A percentile compares a stretch with the other conserved stretches of the same genome.
phyloP scores from a whole-genome alignment of 1,284 basidiomycete genomes.

The Ustilago curta region DNA sequence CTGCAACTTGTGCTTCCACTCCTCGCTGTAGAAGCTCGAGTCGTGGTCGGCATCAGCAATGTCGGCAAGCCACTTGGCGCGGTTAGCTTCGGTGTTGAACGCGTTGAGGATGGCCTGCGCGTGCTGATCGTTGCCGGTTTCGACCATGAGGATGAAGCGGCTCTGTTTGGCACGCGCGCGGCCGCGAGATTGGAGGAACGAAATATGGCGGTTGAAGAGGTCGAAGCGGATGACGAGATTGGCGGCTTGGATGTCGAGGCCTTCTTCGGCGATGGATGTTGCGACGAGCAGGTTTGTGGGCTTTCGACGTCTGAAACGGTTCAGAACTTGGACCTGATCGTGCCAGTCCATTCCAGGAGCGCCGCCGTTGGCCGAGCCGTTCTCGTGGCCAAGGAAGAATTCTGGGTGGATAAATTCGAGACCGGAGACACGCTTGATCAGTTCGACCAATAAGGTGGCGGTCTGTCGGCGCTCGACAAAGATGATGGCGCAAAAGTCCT shows the following conservation, averaged over 20 bases:
- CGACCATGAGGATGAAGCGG: slow-evolving; percentile 49
- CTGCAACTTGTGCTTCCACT: slow-evolving; percentile 30
- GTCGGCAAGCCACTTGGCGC: slow-evolving; percentile 37
- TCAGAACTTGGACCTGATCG: slow-evolving; percentile 48
- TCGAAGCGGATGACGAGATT: slow-evolving; percentile 62
- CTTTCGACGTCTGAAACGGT: slow-evolving; percentile 41
- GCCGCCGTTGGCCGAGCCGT: slow-evolving; percentile 17
- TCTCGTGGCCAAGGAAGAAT: slow-evolving; percentile 51
- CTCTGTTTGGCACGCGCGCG: slow-evolving; percentile 45
- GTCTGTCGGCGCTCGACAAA: slow-evolving; percentile 57
- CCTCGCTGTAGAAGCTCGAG: slow-evolving; percentile 10
- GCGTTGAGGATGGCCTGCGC: slow-evolving; percentile 25
- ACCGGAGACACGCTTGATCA: slow-evolving; percentile 39
- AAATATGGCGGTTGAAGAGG: slow-evolving; percentile 54
- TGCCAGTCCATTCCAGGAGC: slow-evolving; percentile 51
- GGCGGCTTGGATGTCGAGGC: slow-evolving; percentile 57
- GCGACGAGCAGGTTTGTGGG: slow-evolving; percentile 59
- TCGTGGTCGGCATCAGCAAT: slow-evolving; percentile 26
- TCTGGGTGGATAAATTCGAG: slow-evolving; percentile 51
- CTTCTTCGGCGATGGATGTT: slow-evolving; percentile 60
- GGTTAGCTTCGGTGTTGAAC: slow-evolving; percentile 25
- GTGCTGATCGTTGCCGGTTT: slow-evolving; percentile 33
- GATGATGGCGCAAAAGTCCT: slow-evolving; percentile 55
- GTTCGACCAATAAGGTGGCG: slow-evolving; percentile 48
- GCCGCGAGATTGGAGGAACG: slow-evolving; percentile 55